Conservation (phyloP, 2,329 filamentous ascomycete species). For the Rosellinia necatrix region DNA sequence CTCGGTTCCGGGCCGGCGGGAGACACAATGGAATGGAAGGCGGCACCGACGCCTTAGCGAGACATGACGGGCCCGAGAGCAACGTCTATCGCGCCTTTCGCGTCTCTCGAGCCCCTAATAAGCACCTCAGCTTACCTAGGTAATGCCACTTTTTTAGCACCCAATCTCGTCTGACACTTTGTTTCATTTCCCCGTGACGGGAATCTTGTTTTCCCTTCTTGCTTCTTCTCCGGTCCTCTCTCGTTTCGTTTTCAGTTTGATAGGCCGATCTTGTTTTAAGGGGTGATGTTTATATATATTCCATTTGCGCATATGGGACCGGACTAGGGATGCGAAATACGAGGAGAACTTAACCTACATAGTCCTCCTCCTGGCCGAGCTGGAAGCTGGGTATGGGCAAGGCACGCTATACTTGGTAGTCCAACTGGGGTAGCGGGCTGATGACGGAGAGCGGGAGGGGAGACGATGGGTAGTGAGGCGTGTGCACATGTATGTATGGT, state of each 20-base stretch:
- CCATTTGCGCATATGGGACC: no score
- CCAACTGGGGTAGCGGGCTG: neutral
- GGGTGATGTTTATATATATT: no score
- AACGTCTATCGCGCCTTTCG: no score
- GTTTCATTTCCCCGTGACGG: neutral
- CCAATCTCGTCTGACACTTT: no score
- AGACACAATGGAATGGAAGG: no score
- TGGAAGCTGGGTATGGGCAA: neutral
- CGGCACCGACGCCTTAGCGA: constrained; percentile 1
- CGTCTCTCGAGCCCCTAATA: neutral
- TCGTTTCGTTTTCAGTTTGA: neutral
- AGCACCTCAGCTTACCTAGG: no score
- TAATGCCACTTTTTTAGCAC: no score
- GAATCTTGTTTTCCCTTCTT: neutral
- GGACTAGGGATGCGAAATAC: constrained; percentile 2
- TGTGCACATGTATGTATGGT: no score
- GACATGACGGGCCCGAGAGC: constrained; percentile 10
- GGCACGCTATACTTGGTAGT: neutral
- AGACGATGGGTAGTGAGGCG: no score
- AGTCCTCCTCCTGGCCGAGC: neutral
- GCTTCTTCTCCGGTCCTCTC: neutral
- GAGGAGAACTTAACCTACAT: no score
- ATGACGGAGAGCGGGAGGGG: no score
- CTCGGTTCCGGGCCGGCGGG: constrained; percentile 20
- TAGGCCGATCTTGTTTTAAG: constrained; percentile 8